These are phyloP conservation scores for Corymbia maculata DNA, from an alignment of 345 rosid species.

Conservation along the genomic window DNA sequence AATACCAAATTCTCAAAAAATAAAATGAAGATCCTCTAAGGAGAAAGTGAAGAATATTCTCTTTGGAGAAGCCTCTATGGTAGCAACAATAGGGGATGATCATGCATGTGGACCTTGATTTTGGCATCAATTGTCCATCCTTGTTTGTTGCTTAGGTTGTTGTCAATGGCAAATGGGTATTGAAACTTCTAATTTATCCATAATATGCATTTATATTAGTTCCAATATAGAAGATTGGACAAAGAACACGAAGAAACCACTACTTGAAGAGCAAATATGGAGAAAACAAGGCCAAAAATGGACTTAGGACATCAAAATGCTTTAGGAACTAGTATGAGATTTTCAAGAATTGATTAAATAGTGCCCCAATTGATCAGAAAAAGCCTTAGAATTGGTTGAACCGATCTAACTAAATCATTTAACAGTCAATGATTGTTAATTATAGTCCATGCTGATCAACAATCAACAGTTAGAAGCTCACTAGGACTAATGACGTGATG, in stretches of 20 bases:
- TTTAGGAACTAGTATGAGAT: too few species aligned
- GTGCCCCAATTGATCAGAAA: background rate
- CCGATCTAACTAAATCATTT: background rate
- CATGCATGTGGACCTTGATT: background rate
- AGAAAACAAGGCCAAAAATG: too few species aligned
- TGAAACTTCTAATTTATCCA: background rate
- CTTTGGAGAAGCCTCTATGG: background rate
- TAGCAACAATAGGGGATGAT: background rate
- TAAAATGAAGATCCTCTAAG: background rate
- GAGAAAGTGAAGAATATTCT: fast-evolving
- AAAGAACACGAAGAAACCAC: too few species aligned
- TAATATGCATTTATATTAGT: too few species aligned
- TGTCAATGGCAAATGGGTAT: background rate
- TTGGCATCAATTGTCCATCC: background rate
- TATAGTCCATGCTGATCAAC: fast-evolving
- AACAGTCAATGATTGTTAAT: background rate
- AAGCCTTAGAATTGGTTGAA: background rate
- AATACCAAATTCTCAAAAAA: background rate
- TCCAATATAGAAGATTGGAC: too few species aligned
- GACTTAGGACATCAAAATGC: too few species aligned
- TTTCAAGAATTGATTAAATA: background rate
- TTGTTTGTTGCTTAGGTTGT: background rate
- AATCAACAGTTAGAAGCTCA: background rate
- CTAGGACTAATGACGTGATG: background rate
- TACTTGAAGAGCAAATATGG: too few species aligned